Base-by-base conservation (phyloP, 192 early-diverging fungal species). In the Diversispora eburnea region DNA sequence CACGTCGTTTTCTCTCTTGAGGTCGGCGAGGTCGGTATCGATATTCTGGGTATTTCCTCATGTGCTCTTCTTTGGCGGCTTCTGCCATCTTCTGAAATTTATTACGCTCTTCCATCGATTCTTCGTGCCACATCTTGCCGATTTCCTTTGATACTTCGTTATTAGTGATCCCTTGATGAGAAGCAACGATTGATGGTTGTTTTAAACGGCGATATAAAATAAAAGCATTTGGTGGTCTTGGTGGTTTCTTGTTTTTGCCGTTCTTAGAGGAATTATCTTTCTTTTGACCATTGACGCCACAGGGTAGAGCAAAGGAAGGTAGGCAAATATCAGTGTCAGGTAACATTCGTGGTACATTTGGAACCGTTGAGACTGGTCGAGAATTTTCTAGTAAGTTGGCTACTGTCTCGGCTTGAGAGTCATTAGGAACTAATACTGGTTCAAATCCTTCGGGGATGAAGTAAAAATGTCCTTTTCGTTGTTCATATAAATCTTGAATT, bases 201-300 rank as follows among this genome's bases (percentile, higher is more conserved):
- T 64, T 81, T 13, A 47, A 46, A 8, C 67, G 12, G 12, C 80
- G 72, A 15, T 77, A 81, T 22, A 81, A 59, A 0, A 81, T 33
- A 15, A 81, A 81, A 0, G 76, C 73, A 41, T 81, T 81, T 12
- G 72, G 54, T 9, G 80, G 80, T 8, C 80, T 60, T 22, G 80
- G 80, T 25, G 76, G 64, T 46, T 75, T 81, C 13, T 72, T 72
- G 5, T 52, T 8, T 33, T 68, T 68, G 8, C 39, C 12, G 33
- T 15, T 41, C 17, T 68, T 68, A 15, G 67, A 0, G 10, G 20
- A 5, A 4, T 39, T 43, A 2, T 68, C 43, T 25, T 20, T 52
- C 12, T 47, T 12, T 22, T 46, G 47, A 8, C 67, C 67, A 25
- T 46, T 15, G 12, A 68, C 67, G 0, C 67, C 67, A 13, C 67